Percentiles rank a stretch among this genome's conserved stretches.
phyloP scores from a whole-genome alignment of 495 filamentous ascomycete species.

The Aspergillus mulundensis region DNA sequence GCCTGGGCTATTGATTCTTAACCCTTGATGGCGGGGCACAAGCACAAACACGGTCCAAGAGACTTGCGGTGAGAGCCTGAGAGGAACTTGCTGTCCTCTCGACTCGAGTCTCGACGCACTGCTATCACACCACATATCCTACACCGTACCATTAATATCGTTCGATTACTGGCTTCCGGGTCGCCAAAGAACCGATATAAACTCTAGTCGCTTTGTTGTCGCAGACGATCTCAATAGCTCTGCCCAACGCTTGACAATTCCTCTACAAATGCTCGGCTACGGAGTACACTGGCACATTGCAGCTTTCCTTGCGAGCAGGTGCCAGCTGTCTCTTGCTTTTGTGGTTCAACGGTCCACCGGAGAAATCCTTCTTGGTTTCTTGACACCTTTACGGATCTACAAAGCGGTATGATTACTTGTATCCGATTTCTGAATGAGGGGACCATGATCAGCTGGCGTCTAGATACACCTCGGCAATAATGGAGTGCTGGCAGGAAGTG shows the following conservation, averaged over 20 bases:
- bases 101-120: neutral
- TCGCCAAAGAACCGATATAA: neutral
- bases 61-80: constrained; percentile 10
- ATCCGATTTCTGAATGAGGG: neutral
- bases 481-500: neutral
- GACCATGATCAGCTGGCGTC: neutral
- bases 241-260: neutral
- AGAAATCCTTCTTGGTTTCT: neutral
- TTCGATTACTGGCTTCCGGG: neutral
- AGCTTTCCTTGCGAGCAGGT: neutral
- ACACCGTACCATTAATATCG: neutral
- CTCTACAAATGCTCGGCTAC: too few relatives aligned
- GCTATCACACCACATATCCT: neutral
- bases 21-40: constrained; percentile 3
- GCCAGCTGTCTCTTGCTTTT: neutral
- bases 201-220: neutral
- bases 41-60: neutral
- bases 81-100: neutral
- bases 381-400: neutral
- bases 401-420: neutral
- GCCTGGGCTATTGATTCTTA: neutral
- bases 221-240: neutral
- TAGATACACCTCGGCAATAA: neutral
- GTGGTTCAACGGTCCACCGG: neutral
- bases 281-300: too few relatives aligned